These are phyloP conservation scores for Leccinum fuscescens DNA, from an alignment of 1,284 basidiomycete genomes.

Conservation along the genomic window DNA sequence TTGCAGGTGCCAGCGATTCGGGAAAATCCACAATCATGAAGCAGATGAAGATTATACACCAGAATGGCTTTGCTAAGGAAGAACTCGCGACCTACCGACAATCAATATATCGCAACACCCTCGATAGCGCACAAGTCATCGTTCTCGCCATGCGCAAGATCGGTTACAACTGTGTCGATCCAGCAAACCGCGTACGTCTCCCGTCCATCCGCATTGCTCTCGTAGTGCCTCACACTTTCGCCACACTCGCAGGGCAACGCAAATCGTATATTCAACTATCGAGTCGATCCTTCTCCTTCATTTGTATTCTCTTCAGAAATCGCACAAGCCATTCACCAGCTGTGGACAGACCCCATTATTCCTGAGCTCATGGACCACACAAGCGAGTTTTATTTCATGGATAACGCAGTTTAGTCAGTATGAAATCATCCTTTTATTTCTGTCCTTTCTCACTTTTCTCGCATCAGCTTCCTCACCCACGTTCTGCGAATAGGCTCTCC, in stretches of 20 bases:
- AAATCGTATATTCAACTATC: constrained; percentile 63
- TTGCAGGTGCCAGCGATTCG: constrained; percentile 63
- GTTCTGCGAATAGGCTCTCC: constrained; percentile 78
- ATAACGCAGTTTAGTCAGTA: constrained; percentile 86
- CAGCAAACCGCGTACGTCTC: constrained; percentile 61
- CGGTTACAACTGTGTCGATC: constrained; percentile 78
- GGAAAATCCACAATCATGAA: constrained; percentile 97
- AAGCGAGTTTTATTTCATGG: constrained; percentile 95
- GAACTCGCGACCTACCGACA: constrained; percentile 81
- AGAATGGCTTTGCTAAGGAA: constrained; percentile 83
- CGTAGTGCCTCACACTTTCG: not conserved
- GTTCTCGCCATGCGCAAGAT: constrained; percentile 90
- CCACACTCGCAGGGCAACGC: constrained; percentile 43
- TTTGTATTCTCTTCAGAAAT: constrained; percentile 62
- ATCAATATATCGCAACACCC: constrained; percentile 82
- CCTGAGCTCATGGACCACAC: constrained; percentile 82
- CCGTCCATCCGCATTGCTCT: not conserved
- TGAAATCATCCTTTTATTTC: not conserved
- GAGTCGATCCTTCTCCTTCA: constrained; percentile 38
- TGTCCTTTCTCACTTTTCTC: not conserved
- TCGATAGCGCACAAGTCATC: constrained; percentile 89
- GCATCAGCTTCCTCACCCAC: constrained; percentile 81
- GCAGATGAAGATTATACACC: constrained; percentile 99
- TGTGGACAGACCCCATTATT: constrained; percentile 93
- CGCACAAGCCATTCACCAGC: constrained; percentile 74